Evolutionary conservation across 495 filamentous ascomycete genomes (phyloP), one percentile per base, ranked within the genome.

Genomic region (Aspergillus ostianus): DNA sequence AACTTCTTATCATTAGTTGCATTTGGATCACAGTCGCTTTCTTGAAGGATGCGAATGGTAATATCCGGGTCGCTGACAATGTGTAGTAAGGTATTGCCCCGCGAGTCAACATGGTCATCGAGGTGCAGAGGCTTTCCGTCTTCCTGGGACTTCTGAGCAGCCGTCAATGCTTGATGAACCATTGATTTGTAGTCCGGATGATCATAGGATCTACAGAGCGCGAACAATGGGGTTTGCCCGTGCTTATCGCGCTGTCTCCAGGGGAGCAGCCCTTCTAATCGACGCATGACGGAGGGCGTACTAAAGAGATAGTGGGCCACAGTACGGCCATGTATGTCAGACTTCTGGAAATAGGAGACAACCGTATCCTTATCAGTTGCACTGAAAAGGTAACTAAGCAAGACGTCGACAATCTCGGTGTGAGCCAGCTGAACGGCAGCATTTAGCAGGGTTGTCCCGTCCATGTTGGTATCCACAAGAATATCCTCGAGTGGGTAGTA

Each of bases 251-350:
- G 92, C 65, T 90, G 82, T 51, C 85, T 82, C 95, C 95, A 99
- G 9, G 93, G 91, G 50, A 98, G 73, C 65, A 93, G 70, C 23
- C 80, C 78, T 15, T 91, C 91, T 48, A 98, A 84, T 48, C 83
- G 79, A 26, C 76, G 74, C 66, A 98, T 90, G 32, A 98, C 77
- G 21, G 84, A 82, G 4, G 93, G 94, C 4, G 90, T 87, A 69
- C 93, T 91, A 76, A 98, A 99, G n/a, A 99, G 77, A 68, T 98
- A 99, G 73, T 99, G 95, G 3, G 87, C 93, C 46, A 89, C 87
- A 46, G 92, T 96, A 44, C 95, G 87, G 29, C 94, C 95, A 72
- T 91, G 85, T 45, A 79, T 84, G 67, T 99, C 95, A 57, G 92
- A 86, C 57, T 82, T 79, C 23, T 82, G 77, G 58, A 98, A 73